A percentile compares a stretch with the other conserved stretches of the same genome.
Conservation (phyloP, 1,139 yeast species). For the Citeromyces hawaiiensis region DNA sequence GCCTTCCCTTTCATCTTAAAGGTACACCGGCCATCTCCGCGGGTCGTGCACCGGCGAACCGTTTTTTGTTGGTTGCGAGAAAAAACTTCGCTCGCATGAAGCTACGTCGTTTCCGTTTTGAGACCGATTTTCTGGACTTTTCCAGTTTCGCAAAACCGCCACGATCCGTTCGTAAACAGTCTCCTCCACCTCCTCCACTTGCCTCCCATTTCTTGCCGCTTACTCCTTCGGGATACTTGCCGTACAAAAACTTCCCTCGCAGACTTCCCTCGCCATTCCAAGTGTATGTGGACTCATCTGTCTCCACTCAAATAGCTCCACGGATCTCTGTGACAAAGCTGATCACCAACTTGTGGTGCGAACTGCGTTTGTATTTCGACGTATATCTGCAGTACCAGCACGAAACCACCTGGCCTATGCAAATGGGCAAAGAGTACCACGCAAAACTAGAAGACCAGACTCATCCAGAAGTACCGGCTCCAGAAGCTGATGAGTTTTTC, state of each 20-base stretch:
- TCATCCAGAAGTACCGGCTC: conserved; percentile 14
- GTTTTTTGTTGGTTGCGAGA: neutral
- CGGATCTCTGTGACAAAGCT: conserved; percentile 33
- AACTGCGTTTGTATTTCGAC: conserved; percentile 28
- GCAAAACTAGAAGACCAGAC: conserved; percentile 23
- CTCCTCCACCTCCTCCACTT: neutral
- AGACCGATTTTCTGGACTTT: conserved; percentile 1
- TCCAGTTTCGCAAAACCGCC: neutral
- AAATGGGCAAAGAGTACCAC: conserved; percentile 28
- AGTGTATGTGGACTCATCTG: conserved; percentile 2
- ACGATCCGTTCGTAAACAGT: neutral
- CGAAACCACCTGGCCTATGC: conserved; percentile 19
- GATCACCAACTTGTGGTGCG: conserved; percentile 38
- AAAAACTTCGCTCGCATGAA: neutral
- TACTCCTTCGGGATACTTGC: conserved; percentile 1
- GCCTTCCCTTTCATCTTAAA: too few species aligned
- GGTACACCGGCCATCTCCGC: neutral
- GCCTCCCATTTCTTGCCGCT: neutral
- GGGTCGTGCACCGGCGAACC: neutral
- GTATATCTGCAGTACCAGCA: conserved; percentile 23
- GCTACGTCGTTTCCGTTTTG: neutral
- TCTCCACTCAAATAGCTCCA: conserved; percentile 12
- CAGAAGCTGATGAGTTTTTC: neutral
- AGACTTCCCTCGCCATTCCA: conserved; percentile 6
- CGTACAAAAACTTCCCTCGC: conserved; percentile 6